Base-by-base conservation (phyloP, 2,329 filamentous ascomycete genomes). In the Coniochaeta pulveracea region DNA sequence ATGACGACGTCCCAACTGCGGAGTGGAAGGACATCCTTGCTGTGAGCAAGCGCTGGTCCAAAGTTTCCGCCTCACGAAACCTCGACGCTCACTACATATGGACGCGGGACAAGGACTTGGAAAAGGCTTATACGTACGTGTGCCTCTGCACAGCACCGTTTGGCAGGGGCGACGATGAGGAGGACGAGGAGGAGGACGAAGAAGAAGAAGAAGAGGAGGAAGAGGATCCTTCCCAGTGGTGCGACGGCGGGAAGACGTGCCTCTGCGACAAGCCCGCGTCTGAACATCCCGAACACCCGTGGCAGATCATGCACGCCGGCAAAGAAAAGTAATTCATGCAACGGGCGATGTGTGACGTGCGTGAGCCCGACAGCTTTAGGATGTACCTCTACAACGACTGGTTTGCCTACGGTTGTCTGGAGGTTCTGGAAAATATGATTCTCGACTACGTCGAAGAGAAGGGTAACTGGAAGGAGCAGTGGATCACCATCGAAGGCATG, bases 381-480 rank as follows among this genome's bases (percentile, higher is more conserved):
- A 58, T 66, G 55, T 48, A 62, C 41, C 55, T 55, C 3, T 63
- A 52, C 43, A 66, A 64, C 33, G 57, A 65, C 38, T 57, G 57
- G 29, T 42, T 33, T 5, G 46, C 37, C 4, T 64, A 61, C 27
- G 63, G 62, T 2, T 33, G 47, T 6, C 26, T 66, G 1, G 61
- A 68, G 45, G 40, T 61, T 0, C 16, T 64, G 4, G 50, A 66
- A 42, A 67, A 66, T 33, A 37, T 54, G 5, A 26, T 66, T 2
- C 43, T 61, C 5, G 56, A 60, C 37, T 58, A 47, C 25, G 39
- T 42, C 0, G 50, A 57, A 29, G 54, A 46, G 4, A 35, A 39
- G 7, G 41, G 36, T 15, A 40, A 49, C 29, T 50, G 46, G 50
- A 48, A 50, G 34, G 52, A 57, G 40, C 48, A 55, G 40, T 60